Percentiles rank a stretch among this genome's conserved stretches.
Conservation (phyloP, 2,329 filamentous ascomycete genomes). For the Neonectria punicea region DNA sequence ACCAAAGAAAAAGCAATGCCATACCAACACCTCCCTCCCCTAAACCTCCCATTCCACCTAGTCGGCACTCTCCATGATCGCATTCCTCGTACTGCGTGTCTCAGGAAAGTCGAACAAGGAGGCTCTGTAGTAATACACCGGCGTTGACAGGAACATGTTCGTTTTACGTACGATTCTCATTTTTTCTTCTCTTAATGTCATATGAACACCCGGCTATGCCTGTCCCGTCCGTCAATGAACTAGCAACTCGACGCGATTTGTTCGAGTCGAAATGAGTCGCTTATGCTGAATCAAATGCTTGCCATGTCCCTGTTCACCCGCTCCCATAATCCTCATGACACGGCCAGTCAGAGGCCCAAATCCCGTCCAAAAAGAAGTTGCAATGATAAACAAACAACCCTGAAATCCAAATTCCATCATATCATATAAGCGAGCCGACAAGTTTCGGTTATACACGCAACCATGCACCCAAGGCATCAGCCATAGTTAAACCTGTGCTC, state of each 20-base stretch:
- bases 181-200: neutral
- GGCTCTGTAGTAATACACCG: neutral
- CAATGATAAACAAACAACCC: neutral
- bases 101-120: neutral
- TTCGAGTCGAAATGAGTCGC: neutral
- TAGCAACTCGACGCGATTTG: neutral
- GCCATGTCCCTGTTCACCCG: constrained; percentile 2
- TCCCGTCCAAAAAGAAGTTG: neutral
- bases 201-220: neutral
- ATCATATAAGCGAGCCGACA: neutral
- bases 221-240: neutral
- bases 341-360: neutral
- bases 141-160: neutral
- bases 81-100: neutral
- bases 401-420: neutral
- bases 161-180: neutral
- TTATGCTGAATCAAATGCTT: neutral
- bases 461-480: neutral
- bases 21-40: neutral
- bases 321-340: neutral
- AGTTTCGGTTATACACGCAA: neutral
- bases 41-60: neutral
- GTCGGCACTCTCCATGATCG: neutral
- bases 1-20: neutral
- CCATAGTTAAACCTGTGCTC: neutral